Base-by-base conservation (phyloP, 2,329 filamentous ascomycete species). In the Clarireedia hainanense region DNA sequence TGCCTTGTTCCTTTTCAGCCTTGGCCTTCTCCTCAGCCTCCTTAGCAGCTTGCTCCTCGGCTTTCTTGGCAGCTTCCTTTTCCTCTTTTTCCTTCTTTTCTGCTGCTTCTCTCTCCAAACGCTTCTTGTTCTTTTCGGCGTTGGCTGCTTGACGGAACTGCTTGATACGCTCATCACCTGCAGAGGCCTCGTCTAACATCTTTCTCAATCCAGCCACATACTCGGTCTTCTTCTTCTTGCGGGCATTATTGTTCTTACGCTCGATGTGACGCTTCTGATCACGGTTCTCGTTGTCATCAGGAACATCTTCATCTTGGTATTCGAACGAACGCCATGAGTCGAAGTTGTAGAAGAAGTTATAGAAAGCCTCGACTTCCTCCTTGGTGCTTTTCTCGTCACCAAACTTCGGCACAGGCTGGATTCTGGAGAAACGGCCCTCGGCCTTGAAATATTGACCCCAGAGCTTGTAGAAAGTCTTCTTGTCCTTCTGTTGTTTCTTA, bases 341-440 rank as follows among this genome's bases (percentile, higher is more conserved):
- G 68, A 99, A 95, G 80, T 92, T 95, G 80, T 97, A 99, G 86
- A 89, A 99, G 80, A 97, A 99, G 81, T 99, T 96, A 83, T 99
- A 99, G 74, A 99, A 99, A 53, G 79, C 78, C 70, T 97, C 91
- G 47, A 99, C 94, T 7, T 96, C 86, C 69, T 95, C 89, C 74
- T 91, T 89, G 66, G 83, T 83, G 69, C 88, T 86, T 63, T 95
- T 87, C 62, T 89, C 89, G 69, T 89, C 81, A 60, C 94, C 94
- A 57, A 99, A 85, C 65, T 80, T 75, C 5, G 94, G 95, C 3
- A 96, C 94, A 6, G 92, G 92, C 71, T 95, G 89, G 59, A 74
- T 80, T 74, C 91, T 94, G 73, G 89, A 95, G 83, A 99, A 99
- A 61, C 94, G 90, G 12, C 77, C 88, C 76, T 99, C 94, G 42